Conservation (phyloP, 768 basidiomycete genomes). For the Fomitopsis serialis region DNA sequence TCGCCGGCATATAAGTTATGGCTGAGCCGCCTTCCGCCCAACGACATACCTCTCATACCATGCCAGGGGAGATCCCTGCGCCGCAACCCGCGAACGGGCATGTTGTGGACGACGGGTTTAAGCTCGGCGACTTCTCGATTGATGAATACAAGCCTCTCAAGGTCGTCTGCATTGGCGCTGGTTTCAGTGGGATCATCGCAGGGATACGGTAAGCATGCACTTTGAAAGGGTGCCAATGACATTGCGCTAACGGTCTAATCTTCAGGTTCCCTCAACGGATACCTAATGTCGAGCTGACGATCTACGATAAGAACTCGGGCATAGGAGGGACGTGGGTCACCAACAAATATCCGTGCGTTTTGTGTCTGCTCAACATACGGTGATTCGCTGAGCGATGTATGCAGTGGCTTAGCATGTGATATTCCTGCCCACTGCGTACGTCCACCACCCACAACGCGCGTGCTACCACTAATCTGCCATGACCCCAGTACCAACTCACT, state of each 20-base stretch:
- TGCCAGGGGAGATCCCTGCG: not conserved
- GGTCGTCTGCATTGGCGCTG: constrained; percentile 52
- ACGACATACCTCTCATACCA: too few relatives aligned
- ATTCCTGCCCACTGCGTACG: constrained; percentile 50
- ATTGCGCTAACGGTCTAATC: not conserved
- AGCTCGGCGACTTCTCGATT: constrained; percentile 39
- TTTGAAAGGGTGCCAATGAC: too few relatives aligned
- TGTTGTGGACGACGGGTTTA: not conserved
- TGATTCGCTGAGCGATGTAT: not conserved
- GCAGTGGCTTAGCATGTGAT: constrained; percentile 54
- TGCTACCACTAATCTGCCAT: too few relatives aligned
- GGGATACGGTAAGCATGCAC: constrained; percentile 40
- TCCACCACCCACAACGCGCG: too few relatives aligned
- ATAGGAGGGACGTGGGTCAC: constrained; percentile 61
- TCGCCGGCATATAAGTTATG: too few relatives aligned
- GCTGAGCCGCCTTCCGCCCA: too few relatives aligned
- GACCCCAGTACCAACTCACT: constrained; percentile 51
- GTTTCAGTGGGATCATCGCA: constrained; percentile 54
- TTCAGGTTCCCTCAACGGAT: constrained; percentile 17
- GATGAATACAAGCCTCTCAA: constrained; percentile 50
- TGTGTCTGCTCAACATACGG: not conserved
- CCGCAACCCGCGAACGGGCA: not conserved
- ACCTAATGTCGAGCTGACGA: constrained; percentile 46
- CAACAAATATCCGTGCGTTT: constrained; percentile 48
- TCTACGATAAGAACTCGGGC: constrained; percentile 56